phyloP scores from a whole-genome alignment of 306 rosid species.

The Rosa persica region DNA sequence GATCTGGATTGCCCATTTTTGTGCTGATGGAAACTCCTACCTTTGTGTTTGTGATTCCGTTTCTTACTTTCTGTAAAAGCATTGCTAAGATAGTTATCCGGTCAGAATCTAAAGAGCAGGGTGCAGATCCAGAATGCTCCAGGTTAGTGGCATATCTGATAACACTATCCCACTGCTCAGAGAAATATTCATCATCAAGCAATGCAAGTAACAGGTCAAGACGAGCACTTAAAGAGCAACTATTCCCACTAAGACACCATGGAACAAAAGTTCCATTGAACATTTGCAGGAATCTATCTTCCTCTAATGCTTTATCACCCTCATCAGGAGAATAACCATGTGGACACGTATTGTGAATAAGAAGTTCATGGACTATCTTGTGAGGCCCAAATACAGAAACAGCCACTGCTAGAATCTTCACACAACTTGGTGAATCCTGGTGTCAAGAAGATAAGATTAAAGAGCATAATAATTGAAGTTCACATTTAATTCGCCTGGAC shows the following conservation, averaged over 20 bases:
- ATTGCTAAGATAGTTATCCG: constrained; percentile 57
- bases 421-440: constrained; percentile 73
- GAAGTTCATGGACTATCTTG: constrained; percentile 57
- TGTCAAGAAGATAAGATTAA: constrained; percentile 23
- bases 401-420: constrained; percentile 61
- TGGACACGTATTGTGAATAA: constrained; percentile 38
- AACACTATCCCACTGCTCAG: constrained; percentile 74
- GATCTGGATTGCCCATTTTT: constrained; percentile 43
- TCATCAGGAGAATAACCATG: constrained; percentile 32
- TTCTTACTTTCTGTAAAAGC: constrained; percentile 74
- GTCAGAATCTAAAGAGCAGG: constrained; percentile 46
- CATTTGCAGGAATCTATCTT: constrained; percentile 59
- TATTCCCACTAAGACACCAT: constrained; percentile 72
- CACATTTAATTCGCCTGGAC: background rate
- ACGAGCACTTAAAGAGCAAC: constrained; percentile 54
- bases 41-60: constrained; percentile 43
- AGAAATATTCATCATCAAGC: constrained; percentile 78
- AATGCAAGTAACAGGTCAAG: constrained; percentile 74
- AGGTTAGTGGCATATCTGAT: constrained; percentile 53
- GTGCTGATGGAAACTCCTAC: constrained; percentile 29
- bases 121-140: constrained; percentile 41
- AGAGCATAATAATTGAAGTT: background rate
- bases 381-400: constrained; percentile 83
- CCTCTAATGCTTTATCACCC: constrained; percentile 39
- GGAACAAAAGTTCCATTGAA: constrained; percentile 74